These are phyloP conservation scores for Lolium rigidum DNA, from an alignment of 176 grass and related monocot species.

Conservation along the genomic window DNA sequence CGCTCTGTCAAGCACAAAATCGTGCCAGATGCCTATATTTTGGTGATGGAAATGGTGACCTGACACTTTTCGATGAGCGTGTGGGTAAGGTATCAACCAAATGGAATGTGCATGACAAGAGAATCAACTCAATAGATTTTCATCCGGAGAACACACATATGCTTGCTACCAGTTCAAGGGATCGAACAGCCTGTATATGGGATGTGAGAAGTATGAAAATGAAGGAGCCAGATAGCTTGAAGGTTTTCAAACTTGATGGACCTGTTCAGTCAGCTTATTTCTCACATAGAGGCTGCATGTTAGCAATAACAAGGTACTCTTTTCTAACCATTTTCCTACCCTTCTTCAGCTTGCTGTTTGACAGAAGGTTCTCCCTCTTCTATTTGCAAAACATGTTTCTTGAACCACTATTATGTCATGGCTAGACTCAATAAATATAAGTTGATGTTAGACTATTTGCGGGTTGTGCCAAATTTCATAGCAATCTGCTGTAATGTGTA, in stretches of 20 bases:
- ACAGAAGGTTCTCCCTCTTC: neutral
- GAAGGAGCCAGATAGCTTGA: slow-evolving; percentile 28
- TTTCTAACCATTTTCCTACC: slow-evolving; percentile 7
- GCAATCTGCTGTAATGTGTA: neutral
- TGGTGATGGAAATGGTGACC: slow-evolving; percentile 37
- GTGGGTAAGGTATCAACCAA: slow-evolving; percentile 40
- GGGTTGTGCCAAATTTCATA: neutral
- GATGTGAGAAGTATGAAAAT: slow-evolving; percentile 62
- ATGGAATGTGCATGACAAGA: slow-evolving; percentile 50
- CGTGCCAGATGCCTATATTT: slow-evolving; percentile 52
- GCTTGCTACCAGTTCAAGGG: slow-evolving; percentile 65
- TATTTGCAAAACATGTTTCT: slow-evolving; percentile 12
- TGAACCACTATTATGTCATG: neutral
- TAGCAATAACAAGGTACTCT: slow-evolving; percentile 68
- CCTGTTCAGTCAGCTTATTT: too few species aligned
- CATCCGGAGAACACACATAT: slow-evolving; percentile 59
- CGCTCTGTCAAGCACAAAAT: slow-evolving; percentile 48
- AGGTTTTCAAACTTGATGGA: too few species aligned
- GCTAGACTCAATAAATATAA: neutral
- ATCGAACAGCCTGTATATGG: slow-evolving; percentile 60
- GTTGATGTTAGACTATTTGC: neutral
- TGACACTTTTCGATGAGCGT: slow-evolving; percentile 66
- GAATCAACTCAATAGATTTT: slow-evolving; percentile 63
- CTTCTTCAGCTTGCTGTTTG: neutral
- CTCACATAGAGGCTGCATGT: neutral